A percentile compares a stretch with the other conserved stretches of the same genome.
Evolutionary conservation across 2,329 filamentous ascomycete species (phyloP).

Genomic region (Myriangium duriaei): DNA sequence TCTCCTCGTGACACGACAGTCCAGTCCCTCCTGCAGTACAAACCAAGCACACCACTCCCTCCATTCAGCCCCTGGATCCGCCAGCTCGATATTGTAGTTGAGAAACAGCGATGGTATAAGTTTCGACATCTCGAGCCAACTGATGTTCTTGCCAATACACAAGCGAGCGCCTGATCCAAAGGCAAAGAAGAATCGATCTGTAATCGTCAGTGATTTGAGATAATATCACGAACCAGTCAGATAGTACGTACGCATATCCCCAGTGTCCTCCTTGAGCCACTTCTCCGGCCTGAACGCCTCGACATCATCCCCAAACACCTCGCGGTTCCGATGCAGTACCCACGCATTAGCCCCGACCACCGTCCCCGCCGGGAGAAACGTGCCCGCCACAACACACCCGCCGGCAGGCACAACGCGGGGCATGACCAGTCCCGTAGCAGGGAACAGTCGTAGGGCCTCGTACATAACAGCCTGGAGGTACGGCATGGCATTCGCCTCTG

Average conservation of each 20-base stretch:
- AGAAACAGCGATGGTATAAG: constrained; percentile 25
- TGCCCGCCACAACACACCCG: constrained; percentile 25
- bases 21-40: constrained; percentile 21
- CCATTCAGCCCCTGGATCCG: constrained; percentile 21
- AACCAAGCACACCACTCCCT: constrained; percentile 21
- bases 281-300: constrained; percentile 25
- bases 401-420: constrained; percentile 27
- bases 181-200: constrained; percentile 24
- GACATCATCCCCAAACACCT: constrained; percentile 21
- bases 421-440: constrained; percentile 29
- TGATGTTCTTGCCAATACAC: constrained; percentile 20
- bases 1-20: constrained; percentile 14
- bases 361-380: constrained; percentile 20
- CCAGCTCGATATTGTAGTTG: constrained; percentile 23
- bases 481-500: constrained; percentile 24
- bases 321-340: constrained; percentile 21
- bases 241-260: constrained; percentile 13
- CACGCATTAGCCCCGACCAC: constrained; percentile 23
- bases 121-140: constrained; percentile 26
- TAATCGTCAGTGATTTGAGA: constrained; percentile 3
- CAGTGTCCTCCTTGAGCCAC: constrained; percentile 20
- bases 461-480: constrained; percentile 34
- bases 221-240: not conserved
- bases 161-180: constrained; percentile 23
- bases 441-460: constrained; percentile 31